Conservation (phyloP, 345 rosid species). For the Cardamine resedifolia region DNA sequence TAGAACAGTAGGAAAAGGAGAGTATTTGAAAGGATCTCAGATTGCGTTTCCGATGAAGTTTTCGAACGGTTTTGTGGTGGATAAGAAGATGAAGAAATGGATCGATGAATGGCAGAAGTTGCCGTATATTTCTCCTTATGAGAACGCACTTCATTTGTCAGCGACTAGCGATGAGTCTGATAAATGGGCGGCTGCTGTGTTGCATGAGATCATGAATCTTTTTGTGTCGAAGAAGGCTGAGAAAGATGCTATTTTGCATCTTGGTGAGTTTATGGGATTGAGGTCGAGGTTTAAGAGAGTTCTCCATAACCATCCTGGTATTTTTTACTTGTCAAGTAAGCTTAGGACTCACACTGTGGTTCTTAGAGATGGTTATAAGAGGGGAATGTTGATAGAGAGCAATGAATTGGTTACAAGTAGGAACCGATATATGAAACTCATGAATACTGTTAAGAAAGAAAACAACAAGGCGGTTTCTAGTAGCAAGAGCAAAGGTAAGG, state of each 20-base stretch:
- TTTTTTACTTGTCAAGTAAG: conserved; percentile 75
- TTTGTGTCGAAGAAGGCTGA: conserved; percentile 74
- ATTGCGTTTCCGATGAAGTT: conserved; percentile 61
- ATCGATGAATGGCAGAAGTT: conserved; percentile 82
- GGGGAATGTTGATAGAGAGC: conserved; percentile 66
- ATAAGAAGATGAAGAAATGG: conserved; percentile 78
- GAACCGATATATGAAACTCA: conserved; percentile 73
- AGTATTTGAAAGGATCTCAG: conserved; percentile 45
- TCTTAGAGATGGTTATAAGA: conserved; percentile 69
- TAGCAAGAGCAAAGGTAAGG: conserved; percentile 45
- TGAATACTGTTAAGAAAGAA: conserved; percentile 57
- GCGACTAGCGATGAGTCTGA: conserved; percentile 73
- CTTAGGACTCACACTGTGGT: conserved; percentile 70
- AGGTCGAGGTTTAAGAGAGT: conserved; percentile 90
- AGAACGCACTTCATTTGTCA: conserved; percentile 55
- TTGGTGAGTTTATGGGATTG: conserved; percentile 73
- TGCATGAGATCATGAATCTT: conserved; percentile 79
- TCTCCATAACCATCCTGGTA: conserved; percentile 65
- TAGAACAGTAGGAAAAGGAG: conserved; percentile 31
- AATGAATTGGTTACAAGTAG: conserved; percentile 56
- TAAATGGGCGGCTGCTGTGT: conserved; percentile 67
- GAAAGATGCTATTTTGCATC: conserved; percentile 53
- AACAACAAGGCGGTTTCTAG: conserved; percentile 36
- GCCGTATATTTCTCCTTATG: conserved; percentile 82
- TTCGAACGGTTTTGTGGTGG: conserved; percentile 62